A percentile compares a stretch with the other conserved stretches of the same genome.
Conservation (phyloP, 169 alveolate genomes). For the Theileria parva region DNA sequence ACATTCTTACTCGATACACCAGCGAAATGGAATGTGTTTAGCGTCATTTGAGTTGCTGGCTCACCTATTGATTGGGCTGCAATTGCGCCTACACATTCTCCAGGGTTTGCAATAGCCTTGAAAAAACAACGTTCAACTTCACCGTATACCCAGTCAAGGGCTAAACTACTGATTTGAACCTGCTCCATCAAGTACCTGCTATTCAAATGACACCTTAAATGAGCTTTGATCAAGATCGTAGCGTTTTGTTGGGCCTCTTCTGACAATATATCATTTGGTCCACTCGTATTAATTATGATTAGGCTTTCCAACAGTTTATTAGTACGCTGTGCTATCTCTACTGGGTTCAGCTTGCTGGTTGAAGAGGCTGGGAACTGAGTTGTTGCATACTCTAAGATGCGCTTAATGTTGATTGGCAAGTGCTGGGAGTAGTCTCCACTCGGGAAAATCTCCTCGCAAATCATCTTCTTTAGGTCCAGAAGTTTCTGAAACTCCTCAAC, state of each 20-base stretch:
- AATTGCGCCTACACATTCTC: constrained; percentile 99
- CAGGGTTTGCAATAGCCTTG: constrained; percentile 96
- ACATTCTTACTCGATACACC: constrained; percentile 99
- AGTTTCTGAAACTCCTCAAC: constrained; percentile 77
- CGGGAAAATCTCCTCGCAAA: constrained; percentile 86
- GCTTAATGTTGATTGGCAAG: constrained; percentile 92
- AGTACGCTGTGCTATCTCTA: constrained; percentile 79
- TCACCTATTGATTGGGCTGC: constrained; percentile 99
- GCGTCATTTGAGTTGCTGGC: constrained; percentile 99
- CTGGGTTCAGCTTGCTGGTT: constrained; percentile 72
- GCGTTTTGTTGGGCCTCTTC: constrained; percentile 92
- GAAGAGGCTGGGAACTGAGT: constrained; percentile 81
- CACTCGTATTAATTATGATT: constrained; percentile 76
- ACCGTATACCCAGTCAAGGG: constrained; percentile 96
- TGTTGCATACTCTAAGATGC: constrained; percentile 91
- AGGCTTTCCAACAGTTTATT: constrained; percentile 73
- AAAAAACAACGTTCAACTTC: constrained; percentile 94
- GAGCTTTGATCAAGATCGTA: constrained; percentile 89
- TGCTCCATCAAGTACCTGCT: constrained; percentile 90
- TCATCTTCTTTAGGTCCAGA: constrained; percentile 68
- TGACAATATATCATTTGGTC: constrained; percentile 75
- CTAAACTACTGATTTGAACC: constrained; percentile 91
- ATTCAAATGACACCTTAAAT: constrained; percentile 89
- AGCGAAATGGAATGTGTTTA: constrained; percentile 99
- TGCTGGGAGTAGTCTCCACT: constrained; percentile 95